These are phyloP conservation scores for Piloderma croceum DNA, from an alignment of 768 basidiomycete species.

Conservation along the genomic window DNA sequence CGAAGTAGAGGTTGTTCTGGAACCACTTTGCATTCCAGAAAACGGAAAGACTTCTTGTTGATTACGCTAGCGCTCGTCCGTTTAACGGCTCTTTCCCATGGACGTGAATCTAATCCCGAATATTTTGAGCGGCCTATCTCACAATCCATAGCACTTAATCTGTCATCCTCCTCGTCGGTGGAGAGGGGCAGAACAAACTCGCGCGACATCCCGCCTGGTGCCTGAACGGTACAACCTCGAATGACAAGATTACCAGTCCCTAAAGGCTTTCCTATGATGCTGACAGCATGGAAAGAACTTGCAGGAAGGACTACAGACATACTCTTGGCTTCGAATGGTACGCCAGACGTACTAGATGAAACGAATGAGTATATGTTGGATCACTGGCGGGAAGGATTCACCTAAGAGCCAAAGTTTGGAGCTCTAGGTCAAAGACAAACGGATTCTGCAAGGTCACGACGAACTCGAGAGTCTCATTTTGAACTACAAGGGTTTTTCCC, in stretches of 20 bases:
- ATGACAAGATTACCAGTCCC: slow-evolving; percentile 63
- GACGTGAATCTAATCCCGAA: slow-evolving; percentile 64
- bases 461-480: slow-evolving; percentile 80
- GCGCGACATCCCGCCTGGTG: slow-evolving; percentile 61
- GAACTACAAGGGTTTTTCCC: slow-evolving; percentile 65
- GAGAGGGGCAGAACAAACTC: slow-evolving; percentile 75
- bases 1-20: slow-evolving; percentile 84
- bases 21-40: slow-evolving; percentile 78
- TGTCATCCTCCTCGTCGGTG: slow-evolving; percentile 65
- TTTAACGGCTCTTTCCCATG: slow-evolving; percentile 49
- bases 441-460: slow-evolving; percentile 85
- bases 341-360: slow-evolving; percentile 74
- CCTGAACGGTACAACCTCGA: slow-evolving; percentile 74
- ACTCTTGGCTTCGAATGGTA: slow-evolving; percentile 61
- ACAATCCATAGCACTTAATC: slow-evolving; percentile 52
- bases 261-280: slow-evolving; percentile 61
- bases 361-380: slow-evolving; percentile 4
- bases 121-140: slow-evolving; percentile 72
- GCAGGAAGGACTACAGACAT: slow-evolving; percentile 67
- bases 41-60: slow-evolving; percentile 36
- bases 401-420: slow-evolving; percentile 81
- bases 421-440: slow-evolving; percentile 85
- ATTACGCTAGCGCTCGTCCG: slow-evolving; percentile 27
- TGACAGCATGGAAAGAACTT: slow-evolving; percentile 65
- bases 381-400: slow-evolving; percentile 21